Percentiles rank a stretch among this genome's conserved stretches.
phyloP scores from a whole-genome alignment of 2,329 filamentous ascomycete genomes.

The Trichoderma sp. region DNA sequence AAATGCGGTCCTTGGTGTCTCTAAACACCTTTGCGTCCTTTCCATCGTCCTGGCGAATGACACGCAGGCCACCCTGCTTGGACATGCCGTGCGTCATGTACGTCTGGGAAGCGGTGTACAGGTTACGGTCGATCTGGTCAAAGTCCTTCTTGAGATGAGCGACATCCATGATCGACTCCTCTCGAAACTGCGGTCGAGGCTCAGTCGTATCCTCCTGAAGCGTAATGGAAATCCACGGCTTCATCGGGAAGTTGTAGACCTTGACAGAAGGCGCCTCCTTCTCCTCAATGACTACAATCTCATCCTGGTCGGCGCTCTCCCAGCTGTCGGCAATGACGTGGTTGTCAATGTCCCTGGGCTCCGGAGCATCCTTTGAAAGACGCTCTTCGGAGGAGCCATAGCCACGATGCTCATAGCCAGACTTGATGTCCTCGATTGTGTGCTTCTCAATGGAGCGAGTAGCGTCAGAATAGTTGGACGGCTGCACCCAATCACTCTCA shows the following conservation, averaged over 20 bases:
- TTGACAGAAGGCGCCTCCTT: slow-evolving; percentile 66
- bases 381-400: slow-evolving; percentile 54
- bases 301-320: slow-evolving; percentile 81
- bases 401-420: slow-evolving; percentile 56
- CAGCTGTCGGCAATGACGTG: slow-evolving; percentile 77
- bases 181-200: slow-evolving; percentile 65
- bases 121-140: slow-evolving; percentile 91
- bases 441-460: slow-evolving; percentile 25
- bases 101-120: slow-evolving; percentile 84
- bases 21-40: slow-evolving; percentile 90
- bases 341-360: slow-evolving; percentile 56
- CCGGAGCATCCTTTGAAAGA: slow-evolving; percentile 41
- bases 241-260: slow-evolving; percentile 96
- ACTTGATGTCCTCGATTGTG: slow-evolving; percentile 42
- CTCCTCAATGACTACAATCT: slow-evolving; percentile 65
- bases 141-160: slow-evolving; percentile 96
- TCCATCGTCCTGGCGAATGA: slow-evolving; percentile 93
- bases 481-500: slow-evolving; percentile 39
- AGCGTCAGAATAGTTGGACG: slow-evolving; percentile 24
- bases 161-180: slow-evolving; percentile 86
- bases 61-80: slow-evolving; percentile 87
- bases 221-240: slow-evolving; percentile 89
- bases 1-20: slow-evolving; percentile 88
- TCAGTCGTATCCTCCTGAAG: slow-evolving; percentile 62
- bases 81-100: slow-evolving; percentile 95